Percentiles rank a stretch among this genome's conserved stretches.
Conservation (phyloP, 179 eudicot species). For the Camellia oleifera region DNA sequence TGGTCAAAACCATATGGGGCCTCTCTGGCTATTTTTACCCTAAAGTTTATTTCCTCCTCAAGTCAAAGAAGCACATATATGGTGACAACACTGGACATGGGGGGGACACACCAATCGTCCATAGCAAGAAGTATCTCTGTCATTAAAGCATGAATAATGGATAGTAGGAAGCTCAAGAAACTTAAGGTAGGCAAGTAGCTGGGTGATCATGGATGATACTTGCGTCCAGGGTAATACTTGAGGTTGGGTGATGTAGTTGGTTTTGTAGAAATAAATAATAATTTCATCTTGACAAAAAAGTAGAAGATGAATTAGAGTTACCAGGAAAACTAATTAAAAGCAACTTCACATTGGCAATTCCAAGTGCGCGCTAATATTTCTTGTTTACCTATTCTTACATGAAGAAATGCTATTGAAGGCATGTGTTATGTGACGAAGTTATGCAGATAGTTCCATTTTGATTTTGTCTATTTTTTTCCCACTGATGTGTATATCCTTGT, state of each 20-base stretch:
- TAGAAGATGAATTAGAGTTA: not conserved
- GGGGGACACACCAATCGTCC: not conserved
- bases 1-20: too few relatives aligned
- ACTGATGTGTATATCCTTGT: not conserved
- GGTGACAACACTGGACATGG: not conserved
- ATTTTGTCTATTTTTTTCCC: not conserved
- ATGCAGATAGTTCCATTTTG: not conserved
- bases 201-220: not conserved
- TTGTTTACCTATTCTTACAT: not conserved
- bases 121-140: not conserved
- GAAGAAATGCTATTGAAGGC: slow-evolving; percentile 1
- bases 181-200: not conserved
- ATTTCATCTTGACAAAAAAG: not conserved
- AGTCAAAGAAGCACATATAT: not conserved
- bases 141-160: not conserved
- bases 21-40: too few relatives aligned
- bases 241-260: not conserved
- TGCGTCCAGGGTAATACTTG: not conserved
- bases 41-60: not conserved
- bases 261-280: not conserved
- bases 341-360: not conserved
- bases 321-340: not conserved
- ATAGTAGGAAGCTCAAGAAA: not conserved
- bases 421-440: not conserved
- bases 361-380: not conserved